Evolutionary conservation across 176 grass and related monocot species (phyloP).

Genomic region (Dendrocalamus sinicus): DNA sequence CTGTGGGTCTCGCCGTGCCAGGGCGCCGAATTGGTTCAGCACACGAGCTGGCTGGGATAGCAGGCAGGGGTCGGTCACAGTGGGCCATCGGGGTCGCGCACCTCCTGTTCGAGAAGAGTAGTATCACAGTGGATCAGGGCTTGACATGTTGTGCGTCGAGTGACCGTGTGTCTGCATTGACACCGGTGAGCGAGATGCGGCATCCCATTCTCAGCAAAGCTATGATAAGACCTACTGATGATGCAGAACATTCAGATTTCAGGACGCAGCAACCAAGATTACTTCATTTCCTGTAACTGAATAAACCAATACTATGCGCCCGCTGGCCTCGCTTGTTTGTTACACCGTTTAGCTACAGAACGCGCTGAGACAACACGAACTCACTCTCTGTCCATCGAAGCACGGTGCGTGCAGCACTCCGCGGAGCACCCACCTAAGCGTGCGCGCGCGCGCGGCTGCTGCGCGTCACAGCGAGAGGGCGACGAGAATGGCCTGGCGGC

Average conservation of each 20-base stretch:
- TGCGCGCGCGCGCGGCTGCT: background rate
- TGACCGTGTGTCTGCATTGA: background rate
- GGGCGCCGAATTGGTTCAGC: too few relatives aligned
- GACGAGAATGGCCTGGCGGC: constrained; percentile 90
- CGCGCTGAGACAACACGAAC: background rate
- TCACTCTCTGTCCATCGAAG: background rate
- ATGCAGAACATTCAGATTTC: background rate
- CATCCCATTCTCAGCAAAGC: too few relatives aligned
- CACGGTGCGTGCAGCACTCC: background rate
- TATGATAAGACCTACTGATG: background rate
- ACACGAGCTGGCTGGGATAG: too few relatives aligned
- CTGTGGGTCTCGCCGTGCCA: too few relatives aligned
- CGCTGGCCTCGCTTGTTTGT: background rate
- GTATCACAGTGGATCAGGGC: too few relatives aligned
- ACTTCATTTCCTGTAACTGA: background rate
- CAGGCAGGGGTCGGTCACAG: too few relatives aligned
- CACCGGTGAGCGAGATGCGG: background rate
- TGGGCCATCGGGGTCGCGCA: too few relatives aligned
- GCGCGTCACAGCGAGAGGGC: constrained; percentile 73
- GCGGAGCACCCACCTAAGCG: background rate
- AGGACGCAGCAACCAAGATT: background rate
- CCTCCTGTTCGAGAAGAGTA: too few relatives aligned
- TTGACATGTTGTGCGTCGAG: too few relatives aligned
- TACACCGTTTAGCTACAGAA: background rate
- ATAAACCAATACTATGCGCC: background rate